Base-by-base conservation (phyloP, 768 basidiomycete species). In the Strobilomyces confusus region DNA sequence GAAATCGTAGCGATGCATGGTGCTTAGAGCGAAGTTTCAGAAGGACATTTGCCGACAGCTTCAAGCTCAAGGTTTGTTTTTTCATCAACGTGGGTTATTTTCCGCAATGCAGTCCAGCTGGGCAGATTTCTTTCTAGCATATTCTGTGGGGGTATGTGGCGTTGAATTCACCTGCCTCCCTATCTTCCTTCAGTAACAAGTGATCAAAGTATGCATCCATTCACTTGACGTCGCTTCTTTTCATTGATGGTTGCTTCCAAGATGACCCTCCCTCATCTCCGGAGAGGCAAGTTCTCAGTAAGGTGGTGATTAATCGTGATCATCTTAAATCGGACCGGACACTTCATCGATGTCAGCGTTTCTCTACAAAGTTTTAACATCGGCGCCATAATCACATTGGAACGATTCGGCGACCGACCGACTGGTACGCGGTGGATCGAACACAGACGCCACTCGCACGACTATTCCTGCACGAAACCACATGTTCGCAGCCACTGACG, bases 181-280 rank as follows among this genome's bases (percentile, higher is more conserved):
- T 46, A 41, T 51, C 53, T 48, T 53, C 48, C 44, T 26, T 44
- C 48, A 38, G 22, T 38, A 17, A 19, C 32, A 38, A 38, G 23
- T 29, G 33, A 63, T 49, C 55, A 45, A 46, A 48, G 59, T 57
- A 53, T 59, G 52, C 34, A 48, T 44, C 32, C 29, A 40, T 54
- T 44, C 48, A n/a, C 44, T 54, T 44, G 43, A 44, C 55, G n/a
- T 53, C 48, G 44, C 59, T 56, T 58, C 56, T 49, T 51, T 58
- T 51, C 30, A 67, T 62, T 48, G 51, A 58, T 47, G 41, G 26
- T 30, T 47, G 36, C 40, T 56, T 49, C 50, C 40, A 32, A 30
- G 20, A 50, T 25, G 34, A 12, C 50, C 51, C 43, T 48, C 26
- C 33, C 57, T 66, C 63, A 66, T 66, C 52, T 68, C 66, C 63